These are phyloP conservation scores for Saccharomyces hybrid DNA, from an alignment of 1,139 yeast species.

Conservation along the genomic window DNA sequence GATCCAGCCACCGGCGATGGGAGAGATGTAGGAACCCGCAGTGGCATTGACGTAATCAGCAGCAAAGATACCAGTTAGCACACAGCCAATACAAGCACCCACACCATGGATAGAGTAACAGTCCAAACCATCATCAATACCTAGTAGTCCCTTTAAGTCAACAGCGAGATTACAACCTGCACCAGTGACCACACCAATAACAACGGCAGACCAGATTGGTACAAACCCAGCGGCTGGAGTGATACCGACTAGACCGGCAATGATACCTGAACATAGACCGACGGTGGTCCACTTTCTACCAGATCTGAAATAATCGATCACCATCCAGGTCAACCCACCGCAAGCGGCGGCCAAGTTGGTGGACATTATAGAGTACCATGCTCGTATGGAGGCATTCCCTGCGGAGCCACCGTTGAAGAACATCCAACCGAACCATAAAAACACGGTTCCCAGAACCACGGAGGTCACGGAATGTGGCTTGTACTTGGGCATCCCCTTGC, in stretches of 20 bases:
- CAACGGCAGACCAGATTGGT: slow-evolving; percentile 79
- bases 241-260: slow-evolving; percentile 90
- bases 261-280: slow-evolving; percentile 87
- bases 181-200: slow-evolving; percentile 77
- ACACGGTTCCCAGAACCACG: slow-evolving; percentile 86
- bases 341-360: slow-evolving; percentile 87
- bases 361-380: slow-evolving; percentile 88
- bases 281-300: slow-evolving; percentile 93
- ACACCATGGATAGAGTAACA: slow-evolving; percentile 91
- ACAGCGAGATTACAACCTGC: slow-evolving; percentile 76
- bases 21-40: slow-evolving; percentile 51
- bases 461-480: slow-evolving; percentile 87
- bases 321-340: slow-evolving; percentile 92
- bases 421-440: slow-evolving; percentile 97
- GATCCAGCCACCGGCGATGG: slow-evolving; percentile 87
- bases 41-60: slow-evolving; percentile 85
- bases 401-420: slow-evolving; percentile 98
- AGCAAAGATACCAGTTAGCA: slow-evolving; percentile 85
- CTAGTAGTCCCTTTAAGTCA: slow-evolving; percentile 62
- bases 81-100: slow-evolving; percentile 82
- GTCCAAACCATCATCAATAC: slow-evolving; percentile 92
- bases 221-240: slow-evolving; percentile 97
- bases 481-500: slow-evolving; percentile 69
- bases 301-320: slow-evolving; percentile 79
- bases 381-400: slow-evolving; percentile 83